Evolutionary conservation across 371 early-diverging fungal genomes (phyloP).

Genomic region (Rhizopus microsporus): DNA sequence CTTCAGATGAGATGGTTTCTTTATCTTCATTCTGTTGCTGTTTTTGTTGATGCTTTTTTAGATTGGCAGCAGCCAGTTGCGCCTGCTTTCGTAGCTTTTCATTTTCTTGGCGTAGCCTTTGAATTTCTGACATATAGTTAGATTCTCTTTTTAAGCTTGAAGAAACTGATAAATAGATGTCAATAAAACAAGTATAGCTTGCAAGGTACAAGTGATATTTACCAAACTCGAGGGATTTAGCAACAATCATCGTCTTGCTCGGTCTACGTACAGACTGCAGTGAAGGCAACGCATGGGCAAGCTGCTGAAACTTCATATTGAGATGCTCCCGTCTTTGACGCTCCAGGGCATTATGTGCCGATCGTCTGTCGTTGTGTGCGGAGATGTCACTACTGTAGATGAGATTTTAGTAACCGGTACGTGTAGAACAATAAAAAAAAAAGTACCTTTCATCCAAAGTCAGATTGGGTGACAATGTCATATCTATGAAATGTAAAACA

Average conservation of each 20-base stretch:
- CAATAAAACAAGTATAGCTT: neutral
- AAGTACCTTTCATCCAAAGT: slow-evolving; percentile 32
- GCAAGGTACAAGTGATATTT: neutral
- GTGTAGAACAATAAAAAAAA: neutral
- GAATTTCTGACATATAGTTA: slow-evolving; percentile 23
- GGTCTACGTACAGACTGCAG: slow-evolving; percentile 71
- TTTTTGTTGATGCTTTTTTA: slow-evolving; percentile 7
- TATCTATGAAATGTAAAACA: slow-evolving; percentile 19
- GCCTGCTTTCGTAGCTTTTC: slow-evolving; percentile 28
- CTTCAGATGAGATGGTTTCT: neutral
- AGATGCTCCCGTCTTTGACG: slow-evolving; percentile 78
- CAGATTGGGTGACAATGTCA: slow-evolving; percentile 30
- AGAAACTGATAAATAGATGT: slow-evolving; percentile 18
- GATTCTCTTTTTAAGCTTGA: slow-evolving; percentile 25
- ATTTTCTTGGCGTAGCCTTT: slow-evolving; percentile 28
- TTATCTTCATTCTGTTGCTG: slow-evolving; percentile 1
- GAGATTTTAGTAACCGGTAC: neutral
- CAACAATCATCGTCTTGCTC: slow-evolving; percentile 76
- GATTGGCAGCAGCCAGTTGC: slow-evolving; percentile 2
- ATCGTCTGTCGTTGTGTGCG: slow-evolving; percentile 52
- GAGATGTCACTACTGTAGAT: slow-evolving; percentile 27
- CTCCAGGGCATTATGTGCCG: slow-evolving; percentile 81
- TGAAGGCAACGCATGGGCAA: slow-evolving; percentile 75
- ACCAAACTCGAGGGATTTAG: slow-evolving; percentile 69
- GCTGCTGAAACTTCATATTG: slow-evolving; percentile 75